These are phyloP conservation scores for Claviceps maximensis DNA, from an alignment of 2,329 filamentous ascomycete genomes.

Conservation along the genomic window DNA sequence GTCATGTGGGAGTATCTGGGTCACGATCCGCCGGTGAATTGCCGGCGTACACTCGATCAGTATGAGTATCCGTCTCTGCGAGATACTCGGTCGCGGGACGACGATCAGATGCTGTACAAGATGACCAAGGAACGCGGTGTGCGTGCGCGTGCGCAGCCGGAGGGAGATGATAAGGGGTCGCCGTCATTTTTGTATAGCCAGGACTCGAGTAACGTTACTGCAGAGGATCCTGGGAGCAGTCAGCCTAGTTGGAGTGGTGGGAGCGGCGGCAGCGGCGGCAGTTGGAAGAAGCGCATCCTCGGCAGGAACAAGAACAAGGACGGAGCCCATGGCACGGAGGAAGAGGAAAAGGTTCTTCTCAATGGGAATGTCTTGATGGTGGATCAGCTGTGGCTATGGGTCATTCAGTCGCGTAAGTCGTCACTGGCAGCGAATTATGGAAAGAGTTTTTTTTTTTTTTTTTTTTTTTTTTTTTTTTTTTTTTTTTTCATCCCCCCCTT, in stretches of 20 bases:
- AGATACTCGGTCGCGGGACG: conserved; percentile 47
- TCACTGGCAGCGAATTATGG: too few relatives aligned
- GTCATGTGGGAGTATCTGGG: conserved; percentile 52
- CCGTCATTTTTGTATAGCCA: conserved; percentile 14
- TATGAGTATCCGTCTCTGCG: conserved; percentile 48
- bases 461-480: neutral
- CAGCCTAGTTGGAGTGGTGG: conserved; percentile 10
- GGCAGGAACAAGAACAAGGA: conserved; percentile 10
- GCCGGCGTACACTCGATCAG: conserved; percentile 48
- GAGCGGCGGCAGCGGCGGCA: conserved; percentile 11
- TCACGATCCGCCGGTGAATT: conserved; percentile 47
- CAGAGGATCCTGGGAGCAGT: conserved; percentile 14
- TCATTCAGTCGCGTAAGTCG: conserved; percentile 36
- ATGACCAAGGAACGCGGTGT: conserved; percentile 37
- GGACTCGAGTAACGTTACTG: conserved; percentile 16
- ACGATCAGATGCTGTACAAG: conserved; percentile 57
- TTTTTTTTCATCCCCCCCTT: neutral
- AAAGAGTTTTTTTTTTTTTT: too few relatives aligned
- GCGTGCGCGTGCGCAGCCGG: neutral
- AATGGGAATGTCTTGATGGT: conserved; percentile 53
- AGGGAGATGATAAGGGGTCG: conserved; percentile 10
- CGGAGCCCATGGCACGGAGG: conserved; percentile 4
- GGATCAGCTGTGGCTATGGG: conserved; percentile 52
- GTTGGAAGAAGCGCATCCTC: conserved; percentile 15
- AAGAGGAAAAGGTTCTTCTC: conserved; percentile 25